Percentiles rank a stretch among this genome's conserved stretches.
phyloP scores from a whole-genome alignment of 768 basidiomycete genomes.

The Rhizopogon roseolus region DNA sequence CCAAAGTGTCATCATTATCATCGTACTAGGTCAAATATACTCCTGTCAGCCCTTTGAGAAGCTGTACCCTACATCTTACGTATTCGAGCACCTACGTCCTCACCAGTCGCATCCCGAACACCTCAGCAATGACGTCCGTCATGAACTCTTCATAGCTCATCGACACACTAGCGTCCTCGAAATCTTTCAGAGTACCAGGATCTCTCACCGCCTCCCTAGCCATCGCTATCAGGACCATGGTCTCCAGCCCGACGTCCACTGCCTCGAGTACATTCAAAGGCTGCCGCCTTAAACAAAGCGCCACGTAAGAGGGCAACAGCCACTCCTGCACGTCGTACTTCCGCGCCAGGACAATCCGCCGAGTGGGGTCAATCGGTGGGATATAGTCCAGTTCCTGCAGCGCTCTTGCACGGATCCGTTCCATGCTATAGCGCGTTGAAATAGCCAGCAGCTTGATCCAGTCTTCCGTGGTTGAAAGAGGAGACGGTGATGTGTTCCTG shows the following conservation, averaged over 20 bases:
- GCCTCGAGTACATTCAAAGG: constrained; percentile 30
- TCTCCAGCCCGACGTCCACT: constrained; percentile 28
- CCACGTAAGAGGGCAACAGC: constrained; percentile 33
- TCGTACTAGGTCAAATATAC: neutral
- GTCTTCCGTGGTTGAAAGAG: constrained; percentile 15
- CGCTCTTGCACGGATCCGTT: constrained; percentile 29
- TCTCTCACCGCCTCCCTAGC: constrained; percentile 17
- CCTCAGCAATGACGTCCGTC: neutral
- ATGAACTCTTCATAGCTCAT: neutral
- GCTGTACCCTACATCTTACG: neutral
- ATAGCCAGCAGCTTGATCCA: constrained; percentile 39
- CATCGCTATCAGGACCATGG: constrained; percentile 17
- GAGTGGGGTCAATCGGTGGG: constrained; percentile 24
- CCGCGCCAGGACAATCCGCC: constrained; percentile 33
- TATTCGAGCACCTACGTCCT: neutral
- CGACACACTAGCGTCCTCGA: neutral
- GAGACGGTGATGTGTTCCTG: neutral
- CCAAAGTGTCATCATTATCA: neutral
- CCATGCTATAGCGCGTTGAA: constrained; percentile 33
- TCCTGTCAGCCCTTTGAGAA: neutral
- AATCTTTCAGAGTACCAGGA: neutral
- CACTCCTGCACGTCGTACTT: constrained; percentile 34
- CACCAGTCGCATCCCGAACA: neutral
- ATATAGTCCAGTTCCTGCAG: constrained; percentile 24
- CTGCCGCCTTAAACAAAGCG: constrained; percentile 28